These are phyloP conservation scores for Waltergamsia citrina DNA, from an alignment of 2,329 filamentous ascomycete genomes.

Conservation along the genomic window DNA sequence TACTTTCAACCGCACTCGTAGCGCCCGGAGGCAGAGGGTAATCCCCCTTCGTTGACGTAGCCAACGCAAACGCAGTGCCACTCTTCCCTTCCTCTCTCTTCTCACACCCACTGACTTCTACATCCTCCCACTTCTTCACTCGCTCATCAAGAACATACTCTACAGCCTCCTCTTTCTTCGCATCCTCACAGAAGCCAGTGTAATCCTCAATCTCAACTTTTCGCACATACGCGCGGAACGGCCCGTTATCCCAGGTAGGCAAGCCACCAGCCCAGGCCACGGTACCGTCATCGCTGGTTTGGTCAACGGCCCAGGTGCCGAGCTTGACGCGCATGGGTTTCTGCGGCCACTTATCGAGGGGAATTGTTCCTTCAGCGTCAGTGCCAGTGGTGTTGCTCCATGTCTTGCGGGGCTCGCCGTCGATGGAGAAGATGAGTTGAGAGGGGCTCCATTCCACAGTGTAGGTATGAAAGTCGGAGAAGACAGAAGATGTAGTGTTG, in stretches of 20 bases:
- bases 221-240: constrained; percentile 15
- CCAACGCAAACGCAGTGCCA: too few relatives aligned
- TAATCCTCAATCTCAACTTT: constrained; percentile 18
- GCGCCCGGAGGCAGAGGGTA: too few relatives aligned
- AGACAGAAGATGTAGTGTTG: constrained; percentile 27
- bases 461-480: constrained; percentile 50
- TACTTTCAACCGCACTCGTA: too few relatives aligned
- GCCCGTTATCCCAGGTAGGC: constrained; percentile 18
- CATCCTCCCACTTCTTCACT: constrained; percentile 16
- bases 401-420: constrained; percentile 26
- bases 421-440: constrained; percentile 49
- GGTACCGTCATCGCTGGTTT: constrained; percentile 43
- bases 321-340: constrained; percentile 60
- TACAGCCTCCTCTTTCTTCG: constrained; percentile 8
- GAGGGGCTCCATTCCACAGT: constrained; percentile 57
- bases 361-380: constrained; percentile 39
- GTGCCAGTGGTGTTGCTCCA: too few relatives aligned
- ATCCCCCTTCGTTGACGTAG: too few relatives aligned
- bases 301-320: constrained; percentile 45
- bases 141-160: constrained; percentile 18
- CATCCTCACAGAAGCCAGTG: constrained; percentile 14
- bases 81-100: constrained; percentile 6
- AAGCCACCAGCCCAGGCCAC: constrained; percentile 58
- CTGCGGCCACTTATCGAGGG: constrained; percentile 49
- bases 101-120: constrained; percentile 16